Percentiles rank a stretch among this genome's conserved stretches.
phyloP scores from a whole-genome alignment of 1,284 basidiomycete species.

The Heterobasidion irregulare region DNA sequence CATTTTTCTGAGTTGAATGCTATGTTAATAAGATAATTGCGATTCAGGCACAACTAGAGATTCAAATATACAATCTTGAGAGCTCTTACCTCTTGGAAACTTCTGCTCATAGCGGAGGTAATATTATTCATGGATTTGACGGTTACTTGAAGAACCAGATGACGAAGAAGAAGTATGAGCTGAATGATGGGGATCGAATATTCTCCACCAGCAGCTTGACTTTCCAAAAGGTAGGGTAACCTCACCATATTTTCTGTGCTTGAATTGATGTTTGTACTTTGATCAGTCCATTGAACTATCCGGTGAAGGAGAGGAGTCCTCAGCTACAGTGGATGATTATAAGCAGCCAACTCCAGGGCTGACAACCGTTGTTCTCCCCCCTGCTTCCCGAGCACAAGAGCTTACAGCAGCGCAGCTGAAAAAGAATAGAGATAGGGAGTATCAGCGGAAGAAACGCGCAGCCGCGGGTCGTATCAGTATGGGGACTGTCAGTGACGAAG shows the following conservation, averaged over 20 bases:
- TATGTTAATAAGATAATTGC: neutral
- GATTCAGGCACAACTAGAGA: constrained; percentile 59
- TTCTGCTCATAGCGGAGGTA: constrained; percentile 63
- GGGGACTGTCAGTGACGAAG: constrained; percentile 61
- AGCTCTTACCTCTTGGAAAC: constrained; percentile 68
- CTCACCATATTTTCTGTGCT: neutral
- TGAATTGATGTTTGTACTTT: neutral
- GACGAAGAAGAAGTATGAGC: constrained; percentile 56
- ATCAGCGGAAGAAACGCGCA: constrained; percentile 66
- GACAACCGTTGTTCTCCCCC: constrained; percentile 68
- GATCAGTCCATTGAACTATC: constrained; percentile 61
- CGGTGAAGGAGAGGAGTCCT: constrained; percentile 64
- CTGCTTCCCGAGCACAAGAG: constrained; percentile 55
- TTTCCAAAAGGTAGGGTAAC: constrained; percentile 49
- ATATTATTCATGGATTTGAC: constrained; percentile 79
- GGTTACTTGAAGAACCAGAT: constrained; percentile 73
- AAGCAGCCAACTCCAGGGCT: constrained; percentile 50
- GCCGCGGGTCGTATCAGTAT: constrained; percentile 46
- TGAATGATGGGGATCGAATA: constrained; percentile 66
- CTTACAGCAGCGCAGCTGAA: constrained; percentile 64
- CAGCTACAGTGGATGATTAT: constrained; percentile 43
- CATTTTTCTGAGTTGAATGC: neutral
- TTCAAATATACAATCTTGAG: constrained; percentile 69
- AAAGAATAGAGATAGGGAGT: constrained; percentile 65
- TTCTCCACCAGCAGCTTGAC: constrained; percentile 75